Evolutionary conservation across 2,329 filamentous ascomycete genomes (phyloP).

Genomic region (Arthrobotrys pseudoclavata): DNA sequence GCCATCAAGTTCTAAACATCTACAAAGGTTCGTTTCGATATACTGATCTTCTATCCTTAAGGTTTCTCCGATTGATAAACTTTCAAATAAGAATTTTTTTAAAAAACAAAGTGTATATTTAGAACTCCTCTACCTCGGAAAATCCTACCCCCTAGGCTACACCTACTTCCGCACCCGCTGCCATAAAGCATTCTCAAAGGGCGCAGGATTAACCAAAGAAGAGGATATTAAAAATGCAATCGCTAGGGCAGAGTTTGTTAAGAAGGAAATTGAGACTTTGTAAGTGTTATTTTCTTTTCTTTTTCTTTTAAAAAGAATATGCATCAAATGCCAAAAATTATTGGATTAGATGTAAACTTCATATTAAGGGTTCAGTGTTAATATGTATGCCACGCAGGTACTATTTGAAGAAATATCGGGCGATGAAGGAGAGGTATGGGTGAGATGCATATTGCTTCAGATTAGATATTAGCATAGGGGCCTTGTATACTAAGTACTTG

Average conservation of each 20-base stretch:
- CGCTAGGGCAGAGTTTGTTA: constrained; percentile 50
- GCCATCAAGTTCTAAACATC: constrained; percentile 38
- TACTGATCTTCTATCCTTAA: too few relatives aligned
- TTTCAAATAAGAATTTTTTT: too few relatives aligned
- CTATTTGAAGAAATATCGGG: constrained; percentile 54
- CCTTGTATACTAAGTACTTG: too few relatives aligned
- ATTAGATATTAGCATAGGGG: too few relatives aligned
- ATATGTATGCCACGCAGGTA: constrained; percentile 23
- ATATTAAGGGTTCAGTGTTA: not conserved
- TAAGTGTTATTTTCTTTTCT: constrained; percentile 17
- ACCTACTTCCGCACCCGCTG: constrained; percentile 56
- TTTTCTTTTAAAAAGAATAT: not conserved
- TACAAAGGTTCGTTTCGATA: constrained; percentile 52
- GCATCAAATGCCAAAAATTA: too few relatives aligned
- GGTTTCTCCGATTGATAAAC: too few relatives aligned
- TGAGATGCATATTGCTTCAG: not conserved
- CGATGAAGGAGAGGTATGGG: constrained; percentile 43
- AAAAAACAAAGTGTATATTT: not conserved
- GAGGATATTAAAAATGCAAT: constrained; percentile 34
- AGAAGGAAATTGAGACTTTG: constrained; percentile 57
- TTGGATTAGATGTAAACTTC: too few relatives aligned
- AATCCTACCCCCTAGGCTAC: constrained; percentile 50
- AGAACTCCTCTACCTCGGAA: constrained; percentile 60
- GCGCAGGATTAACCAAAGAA: constrained; percentile 32
- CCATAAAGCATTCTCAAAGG: constrained; percentile 48